Evolutionary conservation across 768 basidiomycete species (phyloP).

Genomic region (Phlebiopsis flavidoalba): DNA sequence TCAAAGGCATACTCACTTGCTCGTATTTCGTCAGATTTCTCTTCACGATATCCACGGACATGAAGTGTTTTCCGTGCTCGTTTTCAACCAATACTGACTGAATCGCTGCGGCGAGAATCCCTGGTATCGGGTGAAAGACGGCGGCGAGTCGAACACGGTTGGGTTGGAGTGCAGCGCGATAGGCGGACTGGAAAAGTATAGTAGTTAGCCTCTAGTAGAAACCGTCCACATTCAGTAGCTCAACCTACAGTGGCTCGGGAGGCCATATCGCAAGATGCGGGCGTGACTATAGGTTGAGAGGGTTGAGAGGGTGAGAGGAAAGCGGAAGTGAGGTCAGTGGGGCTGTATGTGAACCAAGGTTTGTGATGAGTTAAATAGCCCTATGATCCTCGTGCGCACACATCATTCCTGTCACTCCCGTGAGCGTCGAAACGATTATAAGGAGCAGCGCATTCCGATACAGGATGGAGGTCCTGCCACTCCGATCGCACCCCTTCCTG

Average conservation of each 20-base stretch:
- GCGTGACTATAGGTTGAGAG: neutral
- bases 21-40: conserved; percentile 31
- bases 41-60: conserved; percentile 27
- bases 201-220: neutral
- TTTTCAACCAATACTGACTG: conserved; percentile 26
- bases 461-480: no score
- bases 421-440: no score
- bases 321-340: no score
- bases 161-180: conserved; percentile 17
- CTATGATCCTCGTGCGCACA: no score
- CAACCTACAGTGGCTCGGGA: neutral
- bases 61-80: conserved; percentile 25
- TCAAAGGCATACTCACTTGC: conserved; percentile 20
- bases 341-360: no score
- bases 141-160: conserved; percentile 27
- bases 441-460: no score
- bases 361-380: no score
- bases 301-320: no score
- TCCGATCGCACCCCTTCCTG: neutral
- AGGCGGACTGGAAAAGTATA: neutral
- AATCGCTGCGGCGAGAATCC: conserved; percentile 27
- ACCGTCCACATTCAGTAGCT: no score
- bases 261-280: neutral
- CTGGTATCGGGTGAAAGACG: conserved; percentile 23
- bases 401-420: no score